phyloP scores from a whole-genome alignment of 139 green algal species.

The Chlamydomonas asymmetrica region DNA sequence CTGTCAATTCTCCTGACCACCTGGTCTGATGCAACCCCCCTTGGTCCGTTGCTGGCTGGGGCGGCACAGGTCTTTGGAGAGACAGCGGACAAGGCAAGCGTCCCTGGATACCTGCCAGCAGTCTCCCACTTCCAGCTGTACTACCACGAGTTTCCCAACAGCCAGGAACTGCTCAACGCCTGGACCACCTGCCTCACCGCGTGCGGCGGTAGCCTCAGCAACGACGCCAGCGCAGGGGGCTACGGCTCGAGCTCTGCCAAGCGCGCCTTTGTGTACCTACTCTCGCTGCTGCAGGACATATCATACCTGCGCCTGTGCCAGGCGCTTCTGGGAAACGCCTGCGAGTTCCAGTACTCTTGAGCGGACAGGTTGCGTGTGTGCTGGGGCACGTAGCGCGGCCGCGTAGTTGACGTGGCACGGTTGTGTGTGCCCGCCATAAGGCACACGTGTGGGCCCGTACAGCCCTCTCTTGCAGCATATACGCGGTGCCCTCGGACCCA shows the following conservation, averaged over 20 bases:
- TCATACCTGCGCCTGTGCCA: slow-evolving; percentile 20
- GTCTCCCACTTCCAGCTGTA: slow-evolving; percentile 31
- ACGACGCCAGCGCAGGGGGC: background rate
- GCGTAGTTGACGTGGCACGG: no score
- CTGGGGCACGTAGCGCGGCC: no score
- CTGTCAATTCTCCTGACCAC: no score
- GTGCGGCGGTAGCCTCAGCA: background rate
- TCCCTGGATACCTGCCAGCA: slow-evolving; percentile 20
- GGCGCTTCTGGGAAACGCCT: slow-evolving; percentile 8
- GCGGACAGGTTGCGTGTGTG: background rate
- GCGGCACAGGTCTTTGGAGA: slow-evolving; percentile 24
- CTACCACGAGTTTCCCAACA: slow-evolving; percentile 31
- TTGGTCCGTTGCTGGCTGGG: no score
- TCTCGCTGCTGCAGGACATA: slow-evolving; percentile 31
- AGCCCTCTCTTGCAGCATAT: no score
- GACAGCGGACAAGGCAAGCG: slow-evolving; percentile 6
- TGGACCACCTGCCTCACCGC: background rate
- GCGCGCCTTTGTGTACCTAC: slow-evolving; percentile 27
- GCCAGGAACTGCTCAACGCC: slow-evolving; percentile 4
- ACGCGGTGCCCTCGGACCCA: no score
- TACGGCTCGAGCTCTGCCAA: background rate
- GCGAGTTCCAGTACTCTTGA: slow-evolving; percentile 20
- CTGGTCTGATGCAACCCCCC: no score
- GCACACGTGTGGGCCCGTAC: no score
- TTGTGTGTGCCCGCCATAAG: no score